phyloP scores from a whole-genome alignment of 2,329 filamentous ascomycete genomes.

The Ophiostoma pallidulum region DNA sequence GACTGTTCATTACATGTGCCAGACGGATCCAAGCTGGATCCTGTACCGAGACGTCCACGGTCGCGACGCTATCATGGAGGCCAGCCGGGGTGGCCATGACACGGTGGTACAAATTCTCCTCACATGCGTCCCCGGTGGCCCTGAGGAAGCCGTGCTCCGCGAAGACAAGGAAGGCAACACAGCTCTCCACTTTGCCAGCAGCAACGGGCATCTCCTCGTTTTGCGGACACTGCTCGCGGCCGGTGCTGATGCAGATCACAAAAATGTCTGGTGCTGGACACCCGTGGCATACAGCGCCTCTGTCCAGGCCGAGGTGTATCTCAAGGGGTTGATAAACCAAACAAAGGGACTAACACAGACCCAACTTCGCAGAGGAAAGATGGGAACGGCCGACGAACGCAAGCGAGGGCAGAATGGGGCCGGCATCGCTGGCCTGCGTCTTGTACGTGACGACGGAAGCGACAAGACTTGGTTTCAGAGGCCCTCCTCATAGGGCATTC shows the following conservation, averaged over 20 bases:
- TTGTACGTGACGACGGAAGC: constrained; percentile 15
- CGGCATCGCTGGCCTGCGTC: constrained; percentile 11
- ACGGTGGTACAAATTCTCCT: constrained; percentile 56
- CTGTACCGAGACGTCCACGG: constrained; percentile 57
- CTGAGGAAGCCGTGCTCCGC: constrained; percentile 42
- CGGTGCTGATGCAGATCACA: constrained; percentile 62
- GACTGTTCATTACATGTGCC: constrained; percentile 61
- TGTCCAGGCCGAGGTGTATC: constrained; percentile 74
- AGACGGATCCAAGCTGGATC: constrained; percentile 53
- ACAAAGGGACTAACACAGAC: constrained; percentile 10
- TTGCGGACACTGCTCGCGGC: constrained; percentile 68
- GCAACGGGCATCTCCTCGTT: constrained; percentile 69
- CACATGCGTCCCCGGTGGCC: constrained; percentile 49
- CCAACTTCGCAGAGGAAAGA: constrained; percentile 20
- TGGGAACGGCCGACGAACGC: constrained; percentile 24
- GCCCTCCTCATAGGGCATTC: neutral
- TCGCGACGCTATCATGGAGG: constrained; percentile 63
- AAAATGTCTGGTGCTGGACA: constrained; percentile 72
- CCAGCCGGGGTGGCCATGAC: constrained; percentile 50
- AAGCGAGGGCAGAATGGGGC: constrained; percentile 20
- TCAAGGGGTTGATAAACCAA: constrained; percentile 58
- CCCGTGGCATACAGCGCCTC: constrained; percentile 76
- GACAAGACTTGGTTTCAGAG: constrained; percentile 4
- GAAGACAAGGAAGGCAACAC: constrained; percentile 72
- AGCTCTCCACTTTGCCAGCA: constrained; percentile 75